phyloP scores from a whole-genome alignment of 2,329 filamentous ascomycete genomes.

The Arthrobotrys iridis region DNA sequence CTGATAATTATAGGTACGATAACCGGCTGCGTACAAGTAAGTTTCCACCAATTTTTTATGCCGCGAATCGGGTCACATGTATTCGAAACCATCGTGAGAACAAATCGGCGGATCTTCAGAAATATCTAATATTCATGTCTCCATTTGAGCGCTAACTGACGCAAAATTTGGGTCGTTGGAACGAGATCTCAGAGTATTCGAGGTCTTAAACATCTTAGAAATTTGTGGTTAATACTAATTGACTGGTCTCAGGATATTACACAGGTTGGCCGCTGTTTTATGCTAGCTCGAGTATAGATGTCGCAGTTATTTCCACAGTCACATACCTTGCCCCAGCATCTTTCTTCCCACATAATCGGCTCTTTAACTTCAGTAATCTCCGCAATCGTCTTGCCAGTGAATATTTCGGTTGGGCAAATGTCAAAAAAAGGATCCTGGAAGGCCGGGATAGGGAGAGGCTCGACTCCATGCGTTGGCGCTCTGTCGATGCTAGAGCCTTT shows the following conservation, averaged over 20 bases:
- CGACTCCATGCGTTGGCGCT: not conserved
- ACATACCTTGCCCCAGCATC: not conserved
- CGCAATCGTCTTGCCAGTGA: not conserved
- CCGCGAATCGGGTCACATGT: no score
- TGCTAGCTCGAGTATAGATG: not conserved
- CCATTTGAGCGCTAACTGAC: no score
- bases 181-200: no score
- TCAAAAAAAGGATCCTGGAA: slow-evolving; percentile 7
- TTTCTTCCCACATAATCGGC: slow-evolving; percentile 5
- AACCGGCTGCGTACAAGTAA: no score
- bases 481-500: not conserved
- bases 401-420: not conserved
- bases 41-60: no score
- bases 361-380: not conserved
- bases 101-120: no score
- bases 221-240: no score
- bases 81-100: no score
- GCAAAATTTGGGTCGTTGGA: no score
- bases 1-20: no score
- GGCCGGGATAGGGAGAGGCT: not conserved
- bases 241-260: not conserved
- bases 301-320: not conserved
- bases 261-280: not conserved
- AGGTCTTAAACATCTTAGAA: no score
- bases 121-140: no score